phyloP scores from a whole-genome alignment of 345 rosid genomes.

The Stellera chamaejasme region DNA sequence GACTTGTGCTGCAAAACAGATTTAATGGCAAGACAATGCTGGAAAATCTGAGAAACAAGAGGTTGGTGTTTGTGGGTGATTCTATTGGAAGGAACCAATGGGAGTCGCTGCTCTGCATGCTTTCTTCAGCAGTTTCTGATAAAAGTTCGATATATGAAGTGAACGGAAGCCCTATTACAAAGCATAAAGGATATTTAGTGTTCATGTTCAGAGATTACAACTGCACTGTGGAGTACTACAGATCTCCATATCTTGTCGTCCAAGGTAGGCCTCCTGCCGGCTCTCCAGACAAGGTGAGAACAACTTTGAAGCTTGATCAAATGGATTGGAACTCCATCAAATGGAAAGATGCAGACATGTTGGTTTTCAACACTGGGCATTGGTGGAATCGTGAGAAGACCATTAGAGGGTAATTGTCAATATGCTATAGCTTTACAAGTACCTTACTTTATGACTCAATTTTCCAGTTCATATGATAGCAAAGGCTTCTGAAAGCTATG shows the following conservation, averaged over 20 bases:
- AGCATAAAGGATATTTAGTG: conserved; percentile 79
- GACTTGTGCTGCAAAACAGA: conserved; percentile 25
- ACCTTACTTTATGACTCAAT: too few relatives aligned
- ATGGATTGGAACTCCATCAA: conserved; percentile 73
- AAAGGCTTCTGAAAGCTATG: too few relatives aligned
- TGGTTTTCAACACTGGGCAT: conserved; percentile 85
- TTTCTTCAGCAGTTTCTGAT: conserved; percentile 57
- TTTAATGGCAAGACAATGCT: conserved; percentile 76
- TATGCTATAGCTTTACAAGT: too few relatives aligned
- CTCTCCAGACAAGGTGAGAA: conserved; percentile 36
- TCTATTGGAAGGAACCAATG: conserved; percentile 96
- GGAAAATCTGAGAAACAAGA: conserved; percentile 69
- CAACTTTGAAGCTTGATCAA: conserved; percentile 69
- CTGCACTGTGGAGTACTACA: conserved; percentile 82
- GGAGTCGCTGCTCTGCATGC: conserved; percentile 88
- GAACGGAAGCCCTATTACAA: conserved; percentile 76
- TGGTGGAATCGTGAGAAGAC: conserved; percentile 99
- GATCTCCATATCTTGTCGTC: conserved; percentile 79
- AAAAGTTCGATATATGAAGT: conserved; percentile 69
- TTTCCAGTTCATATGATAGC: too few relatives aligned
- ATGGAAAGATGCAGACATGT: conserved; percentile 76
- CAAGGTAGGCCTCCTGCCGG: conserved; percentile 79
- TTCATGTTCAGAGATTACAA: conserved; percentile 74
- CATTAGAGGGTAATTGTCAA: conserved; percentile 45
- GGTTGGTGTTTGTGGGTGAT: conserved; percentile 86